Conservation (phyloP, 257 asterid genomes). For the Jasminum sambac region DNA sequence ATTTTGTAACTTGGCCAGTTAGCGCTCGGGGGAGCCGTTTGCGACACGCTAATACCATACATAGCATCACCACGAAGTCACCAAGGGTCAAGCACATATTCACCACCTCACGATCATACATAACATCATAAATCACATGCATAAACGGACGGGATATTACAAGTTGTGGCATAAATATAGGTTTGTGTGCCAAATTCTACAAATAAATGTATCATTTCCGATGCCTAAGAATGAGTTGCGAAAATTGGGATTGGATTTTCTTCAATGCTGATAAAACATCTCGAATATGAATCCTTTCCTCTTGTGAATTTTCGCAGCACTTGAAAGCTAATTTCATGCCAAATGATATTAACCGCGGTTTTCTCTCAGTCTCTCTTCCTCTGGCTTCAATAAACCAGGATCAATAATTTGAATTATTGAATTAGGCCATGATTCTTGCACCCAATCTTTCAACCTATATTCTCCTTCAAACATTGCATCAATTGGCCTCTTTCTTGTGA, state of each 20-base stretch:
- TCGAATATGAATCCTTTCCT: conserved; percentile 35
- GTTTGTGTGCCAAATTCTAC: no score
- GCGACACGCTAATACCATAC: no score
- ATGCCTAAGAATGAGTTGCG: neutral
- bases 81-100: no score
- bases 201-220: neutral
- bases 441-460: conserved; percentile 36
- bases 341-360: conserved; percentile 21
- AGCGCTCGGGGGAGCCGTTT: no score
- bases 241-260: conserved; percentile 23
- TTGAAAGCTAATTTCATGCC: conserved; percentile 38
- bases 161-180: no score
- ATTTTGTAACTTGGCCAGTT: no score
- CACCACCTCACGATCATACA: no score
- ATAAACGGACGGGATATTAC: no score
- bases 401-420: conserved; percentile 24
- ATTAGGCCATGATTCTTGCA: conserved; percentile 20
- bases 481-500: conserved; percentile 37
- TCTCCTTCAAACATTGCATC: conserved; percentile 34
- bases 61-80: no score
- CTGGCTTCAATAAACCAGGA: conserved; percentile 18
- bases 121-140: no score
- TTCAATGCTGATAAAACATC: conserved; percentile 29
- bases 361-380: conserved; percentile 10
- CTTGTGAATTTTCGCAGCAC: conserved; percentile 35